These are phyloP conservation scores for Aspergillus cavernicola DNA, from an alignment of 495 filamentous ascomycete genomes.

Conservation along the genomic window DNA sequence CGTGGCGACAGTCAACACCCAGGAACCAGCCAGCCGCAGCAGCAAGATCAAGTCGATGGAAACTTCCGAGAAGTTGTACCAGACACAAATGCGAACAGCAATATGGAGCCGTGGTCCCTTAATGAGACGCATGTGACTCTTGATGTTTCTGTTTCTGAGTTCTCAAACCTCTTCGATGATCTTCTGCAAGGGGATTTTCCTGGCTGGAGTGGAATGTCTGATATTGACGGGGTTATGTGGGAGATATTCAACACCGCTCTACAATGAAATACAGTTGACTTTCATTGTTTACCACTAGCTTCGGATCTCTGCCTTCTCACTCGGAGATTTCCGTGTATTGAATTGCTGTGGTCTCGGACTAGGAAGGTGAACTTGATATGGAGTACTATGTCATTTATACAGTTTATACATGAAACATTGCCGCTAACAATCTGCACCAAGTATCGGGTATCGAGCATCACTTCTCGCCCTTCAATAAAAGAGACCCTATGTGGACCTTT, in stretches of 20 bases:
- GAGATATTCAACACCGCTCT: conserved; percentile 26
- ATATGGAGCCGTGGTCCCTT: neutral
- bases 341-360: conserved; percentile 46
- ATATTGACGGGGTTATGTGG: conserved; percentile 37
- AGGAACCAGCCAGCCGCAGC: neutral
- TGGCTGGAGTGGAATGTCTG: conserved; percentile 27
- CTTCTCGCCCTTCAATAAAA: too few species aligned
- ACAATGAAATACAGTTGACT: too few species aligned
- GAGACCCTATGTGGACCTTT: too few species aligned
- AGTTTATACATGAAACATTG: too few species aligned
- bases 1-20: neutral
- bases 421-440: too few species aligned
- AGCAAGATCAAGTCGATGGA: neutral
- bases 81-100: neutral
- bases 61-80: neutral
- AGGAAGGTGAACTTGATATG: conserved; percentile 45
- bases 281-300: too few species aligned
- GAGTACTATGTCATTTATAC: conserved; percentile 8
- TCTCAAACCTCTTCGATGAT: conserved; percentile 27
- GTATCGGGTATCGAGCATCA: too few species aligned
- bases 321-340: too few species aligned
- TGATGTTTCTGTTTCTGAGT: conserved; percentile 5
- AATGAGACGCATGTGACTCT: neutral
- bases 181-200: conserved; percentile 25
- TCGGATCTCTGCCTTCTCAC: too few species aligned